Evolutionary conservation across 2,329 filamentous ascomycete genomes (phyloP).

Genomic region (Diaporthe citrichinensis): DNA sequence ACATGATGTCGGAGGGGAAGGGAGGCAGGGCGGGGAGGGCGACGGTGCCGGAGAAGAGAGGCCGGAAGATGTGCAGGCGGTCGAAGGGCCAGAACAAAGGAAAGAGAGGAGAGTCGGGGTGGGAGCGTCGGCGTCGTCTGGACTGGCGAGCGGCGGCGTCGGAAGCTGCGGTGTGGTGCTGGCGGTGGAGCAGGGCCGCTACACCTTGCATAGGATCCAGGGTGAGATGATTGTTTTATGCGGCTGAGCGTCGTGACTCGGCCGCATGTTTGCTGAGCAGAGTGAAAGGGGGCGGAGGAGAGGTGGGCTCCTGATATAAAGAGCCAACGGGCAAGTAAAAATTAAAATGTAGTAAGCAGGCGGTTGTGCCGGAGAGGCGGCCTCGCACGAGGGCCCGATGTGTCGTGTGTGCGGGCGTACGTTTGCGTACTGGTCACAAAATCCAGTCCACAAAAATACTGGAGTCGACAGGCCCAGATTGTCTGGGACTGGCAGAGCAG

Average conservation of each 20-base stretch:
- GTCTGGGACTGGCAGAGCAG: not conserved
- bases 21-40: constrained; percentile 70
- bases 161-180: constrained; percentile 47
- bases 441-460: not conserved
- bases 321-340: not conserved
- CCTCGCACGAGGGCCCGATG: constrained; percentile 29
- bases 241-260: constrained; percentile 68
- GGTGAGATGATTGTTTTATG: constrained; percentile 61
- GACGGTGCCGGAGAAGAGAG: constrained; percentile 70
- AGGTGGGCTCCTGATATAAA: constrained; percentile 28
- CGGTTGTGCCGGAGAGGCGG: constrained; percentile 30
- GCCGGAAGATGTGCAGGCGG: constrained; percentile 62
- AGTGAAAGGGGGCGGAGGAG: not conserved
- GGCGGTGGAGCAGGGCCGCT: constrained; percentile 53
- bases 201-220: constrained; percentile 69
- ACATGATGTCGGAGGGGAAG: constrained; percentile 67
- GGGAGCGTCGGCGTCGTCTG: constrained; percentile 64
- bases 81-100: constrained; percentile 46
- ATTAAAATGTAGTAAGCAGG: constrained; percentile 2
- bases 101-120: constrained; percentile 56
- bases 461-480: not conserved
- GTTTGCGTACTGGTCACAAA: not conserved
- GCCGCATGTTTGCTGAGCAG: constrained; percentile 64
- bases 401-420: not conserved
- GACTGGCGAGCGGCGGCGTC: constrained; percentile 54